phyloP scores from a whole-genome alignment of 768 basidiomycete species.

The Rubroboletus satanas region DNA sequence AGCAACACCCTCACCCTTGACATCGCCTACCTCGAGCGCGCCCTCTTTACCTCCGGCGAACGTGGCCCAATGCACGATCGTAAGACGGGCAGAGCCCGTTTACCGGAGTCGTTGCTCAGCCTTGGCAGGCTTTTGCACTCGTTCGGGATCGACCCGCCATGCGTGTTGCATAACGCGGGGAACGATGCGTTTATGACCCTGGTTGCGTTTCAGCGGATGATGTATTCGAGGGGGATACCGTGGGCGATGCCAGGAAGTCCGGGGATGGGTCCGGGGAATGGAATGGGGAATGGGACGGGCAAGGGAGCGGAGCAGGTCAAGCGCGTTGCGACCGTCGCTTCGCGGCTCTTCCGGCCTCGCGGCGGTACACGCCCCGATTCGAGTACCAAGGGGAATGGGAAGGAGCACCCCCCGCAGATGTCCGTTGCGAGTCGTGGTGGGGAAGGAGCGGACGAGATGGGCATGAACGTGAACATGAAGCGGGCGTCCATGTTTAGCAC shows the following conservation, averaged over 20 bases:
- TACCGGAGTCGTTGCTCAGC: slow-evolving; percentile 52
- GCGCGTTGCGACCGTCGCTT: slow-evolving; percentile 17
- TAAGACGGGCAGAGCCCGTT: slow-evolving; percentile 50
- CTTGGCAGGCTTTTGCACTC: slow-evolving; percentile 62
- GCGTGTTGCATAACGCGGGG: slow-evolving; percentile 66
- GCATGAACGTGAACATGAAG: slow-evolving; percentile 12
- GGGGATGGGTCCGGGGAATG: not conserved
- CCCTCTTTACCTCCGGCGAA: slow-evolving; percentile 53
- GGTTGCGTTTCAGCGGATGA: slow-evolving; percentile 63
- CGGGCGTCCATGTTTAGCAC: slow-evolving; percentile 15
- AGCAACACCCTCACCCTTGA: slow-evolving; percentile 70
- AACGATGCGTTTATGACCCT: slow-evolving; percentile 74
- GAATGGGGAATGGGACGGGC: not conserved
- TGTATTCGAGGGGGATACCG: slow-evolving; percentile 47
- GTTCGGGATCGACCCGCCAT: slow-evolving; percentile 38
- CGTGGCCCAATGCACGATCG: slow-evolving; percentile 62
- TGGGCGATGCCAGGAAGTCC: too few species aligned
- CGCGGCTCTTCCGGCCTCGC: slow-evolving; percentile 18
- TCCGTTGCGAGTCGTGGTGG: not conserved
- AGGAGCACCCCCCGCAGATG: not conserved
- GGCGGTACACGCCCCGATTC: not conserved
- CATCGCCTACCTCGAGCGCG: slow-evolving; percentile 58
- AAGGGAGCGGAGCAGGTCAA: not conserved
- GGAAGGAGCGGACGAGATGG: slow-evolving; percentile 13
- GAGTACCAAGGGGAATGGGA: not conserved